Evolutionary conservation across 495 filamentous ascomycete species (phyloP), one percentile per base, ranked within the genome.

Genomic region (Pseudomonodictys pantanalensis): DNA sequence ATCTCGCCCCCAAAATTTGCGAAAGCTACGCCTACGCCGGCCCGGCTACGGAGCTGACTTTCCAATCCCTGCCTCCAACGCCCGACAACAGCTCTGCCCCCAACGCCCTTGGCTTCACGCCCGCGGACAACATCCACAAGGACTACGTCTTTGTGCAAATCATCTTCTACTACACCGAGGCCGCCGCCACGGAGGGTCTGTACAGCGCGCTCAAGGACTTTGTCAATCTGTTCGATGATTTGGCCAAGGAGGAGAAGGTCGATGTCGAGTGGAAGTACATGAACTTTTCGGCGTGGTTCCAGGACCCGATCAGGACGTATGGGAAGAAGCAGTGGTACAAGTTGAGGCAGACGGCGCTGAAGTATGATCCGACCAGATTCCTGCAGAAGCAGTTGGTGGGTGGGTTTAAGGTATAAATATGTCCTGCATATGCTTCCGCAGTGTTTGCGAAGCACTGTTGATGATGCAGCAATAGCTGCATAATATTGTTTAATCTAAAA

Each of bases 191-290:
- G 8, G 18, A n/a, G 9, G 39, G 49, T 22, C 44, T 73, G 0
- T 55, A 71, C 23, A 54, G 30, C 3, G 64, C 63, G 45, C 68
- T 73, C 1, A 60, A 68, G 28, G 52, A 62, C 9, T 30, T 58
- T 47, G 1, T 79, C 10, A 22, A 28, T 3, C 32, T 44, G 8
- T 42, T 52, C 24, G 46, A 59, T n/a, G 18, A 51, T 1, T 7
- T 52, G 2, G 35, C 46, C 4, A 28, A 59, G 6, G 46, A 30
- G 18, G 56, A 59, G 62, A 63, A 63, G 4, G 33, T 59, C 3
- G 28, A 44, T 7, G 45, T 81, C 48, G 70, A 77, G 20, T 89
- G 78, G 51, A 64, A 85, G 23, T 86, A 87, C 57, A 75, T 82
- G 63, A 82, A 83, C 55, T 75, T 72, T 53, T 69, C 71, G 17